Conservation (phyloP, 225 moss, liverwort and hornwort genomes). For the Asterella californica region DNA sequence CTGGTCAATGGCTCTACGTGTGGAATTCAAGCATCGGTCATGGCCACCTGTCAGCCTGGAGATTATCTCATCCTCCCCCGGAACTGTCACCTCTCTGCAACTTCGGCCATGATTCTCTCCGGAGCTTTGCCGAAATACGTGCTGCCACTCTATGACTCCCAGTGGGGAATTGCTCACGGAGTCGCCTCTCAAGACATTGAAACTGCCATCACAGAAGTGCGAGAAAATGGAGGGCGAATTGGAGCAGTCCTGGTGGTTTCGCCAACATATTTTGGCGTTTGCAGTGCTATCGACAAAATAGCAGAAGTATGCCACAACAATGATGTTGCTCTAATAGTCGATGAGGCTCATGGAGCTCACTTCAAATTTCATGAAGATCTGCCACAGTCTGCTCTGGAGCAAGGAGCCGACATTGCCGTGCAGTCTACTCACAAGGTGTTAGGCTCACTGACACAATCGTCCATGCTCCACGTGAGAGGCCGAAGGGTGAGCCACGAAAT, state of each 20-base stretch:
- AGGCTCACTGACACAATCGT: conserved; percentile 83
- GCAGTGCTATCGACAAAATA: conserved; percentile 52
- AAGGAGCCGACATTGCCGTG: conserved; percentile 75
- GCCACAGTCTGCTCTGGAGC: conserved; percentile 65
- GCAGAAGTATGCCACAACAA: conserved; percentile 54
- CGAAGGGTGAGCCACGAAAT: conserved; percentile 40
- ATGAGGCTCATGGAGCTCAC: conserved; percentile 94
- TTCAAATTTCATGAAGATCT: conserved; percentile 66
- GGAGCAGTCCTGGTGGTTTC: conserved; percentile 85
- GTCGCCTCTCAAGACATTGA: conserved; percentile 44
- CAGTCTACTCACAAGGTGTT: conserved; percentile 98
- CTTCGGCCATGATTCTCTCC: conserved; percentile 81
- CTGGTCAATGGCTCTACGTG: conserved; percentile 91
- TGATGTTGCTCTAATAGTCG: conserved; percentile 62
- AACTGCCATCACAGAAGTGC: conserved; percentile 48
- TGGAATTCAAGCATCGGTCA: conserved; percentile 87
- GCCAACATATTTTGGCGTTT: conserved; percentile 81
- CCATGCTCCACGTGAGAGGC: conserved; percentile 73
- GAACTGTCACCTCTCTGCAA: conserved; percentile 80
- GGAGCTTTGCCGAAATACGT: conserved; percentile 74
- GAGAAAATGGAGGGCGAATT: conserved; percentile 45
- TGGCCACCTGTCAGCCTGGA: conserved; percentile 70
- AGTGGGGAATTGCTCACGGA: conserved; percentile 67
- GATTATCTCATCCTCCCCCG: conserved; percentile 74
- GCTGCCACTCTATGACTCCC: conserved; percentile 45